Evolutionary conservation across 1,284 basidiomycete genomes (phyloP).

Genomic region (Pseudozyma thailandica): DNA sequence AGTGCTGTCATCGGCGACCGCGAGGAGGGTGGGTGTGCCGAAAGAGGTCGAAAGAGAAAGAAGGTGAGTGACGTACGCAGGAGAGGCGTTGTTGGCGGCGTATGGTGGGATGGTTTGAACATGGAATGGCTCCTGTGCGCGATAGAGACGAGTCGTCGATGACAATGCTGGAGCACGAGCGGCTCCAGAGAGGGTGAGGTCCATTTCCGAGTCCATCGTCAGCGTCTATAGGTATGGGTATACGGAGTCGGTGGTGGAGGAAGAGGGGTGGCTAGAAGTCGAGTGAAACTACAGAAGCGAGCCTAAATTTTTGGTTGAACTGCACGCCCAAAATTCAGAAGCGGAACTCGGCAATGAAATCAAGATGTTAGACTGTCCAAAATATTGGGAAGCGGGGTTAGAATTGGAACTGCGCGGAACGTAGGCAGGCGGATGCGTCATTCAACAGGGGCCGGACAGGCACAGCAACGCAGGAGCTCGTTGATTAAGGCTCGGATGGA

Average conservation of each 20-base stretch:
- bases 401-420: too few relatives aligned
- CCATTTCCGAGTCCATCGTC: constrained; percentile 34
- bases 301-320: constrained; percentile 2
- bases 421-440: constrained; percentile 33
- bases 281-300: not conserved
- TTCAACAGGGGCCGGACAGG: constrained; percentile 27
- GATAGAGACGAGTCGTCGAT: constrained; percentile 21
- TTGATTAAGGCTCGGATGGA: constrained; percentile 1
- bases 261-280: not conserved
- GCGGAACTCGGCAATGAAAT: not conserved
- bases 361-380: not conserved
- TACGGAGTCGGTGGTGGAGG: not conserved
- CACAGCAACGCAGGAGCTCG: not conserved
- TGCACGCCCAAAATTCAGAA: constrained; percentile 1
- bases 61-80: constrained; percentile 54
- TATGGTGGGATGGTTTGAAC: constrained; percentile 42
- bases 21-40: constrained; percentile 38
- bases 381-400: too few relatives aligned
- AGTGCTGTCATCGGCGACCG: constrained; percentile 42
- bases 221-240: not conserved
- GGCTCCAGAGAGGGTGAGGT: constrained; percentile 41
- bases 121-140: constrained; percentile 43
- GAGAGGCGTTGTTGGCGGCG: constrained; percentile 30
- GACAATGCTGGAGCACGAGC: constrained; percentile 34
- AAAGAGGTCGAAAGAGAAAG: constrained; percentile 43